These are phyloP conservation scores for Paragyromitra xinjiangensis DNA, from an alignment of 495 filamentous ascomycete species.

Conservation along the genomic window DNA sequence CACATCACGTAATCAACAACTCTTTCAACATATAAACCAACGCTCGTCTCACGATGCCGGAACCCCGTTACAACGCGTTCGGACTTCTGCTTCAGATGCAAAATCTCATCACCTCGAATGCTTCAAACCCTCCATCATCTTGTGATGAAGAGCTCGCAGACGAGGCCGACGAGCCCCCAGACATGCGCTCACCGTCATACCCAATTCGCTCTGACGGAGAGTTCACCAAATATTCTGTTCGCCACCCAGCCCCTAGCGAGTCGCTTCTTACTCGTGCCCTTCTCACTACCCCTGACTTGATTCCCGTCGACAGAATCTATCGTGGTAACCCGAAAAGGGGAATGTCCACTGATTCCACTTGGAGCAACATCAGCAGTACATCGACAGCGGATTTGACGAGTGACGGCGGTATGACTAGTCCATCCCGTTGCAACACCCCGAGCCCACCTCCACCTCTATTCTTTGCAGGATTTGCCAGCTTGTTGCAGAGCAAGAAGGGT, in stretches of 20 bases:
- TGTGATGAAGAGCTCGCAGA: conserved; percentile 57
- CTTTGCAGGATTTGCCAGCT: conserved; percentile 46
- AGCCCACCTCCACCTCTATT: conserved; percentile 74
- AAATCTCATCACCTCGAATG: conserved; percentile 55
- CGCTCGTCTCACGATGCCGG: conserved; percentile 42
- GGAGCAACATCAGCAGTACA: conserved; percentile 77
- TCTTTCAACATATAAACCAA: conserved; percentile 42
- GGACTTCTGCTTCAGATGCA: conserved; percentile 53
- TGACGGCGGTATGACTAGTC: conserved; percentile 90
- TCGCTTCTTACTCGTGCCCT: conserved; percentile 84
- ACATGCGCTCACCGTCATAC: conserved; percentile 27
- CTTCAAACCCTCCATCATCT: conserved; percentile 53
- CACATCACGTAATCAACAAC: conserved; percentile 52
- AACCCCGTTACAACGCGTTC: conserved; percentile 48
- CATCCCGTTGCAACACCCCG: conserved; percentile 83
- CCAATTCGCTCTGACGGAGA: conserved; percentile 39
- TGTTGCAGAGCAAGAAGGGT: conserved; percentile 48
- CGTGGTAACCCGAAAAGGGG: conserved; percentile 57
- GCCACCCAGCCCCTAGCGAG: conserved; percentile 58
- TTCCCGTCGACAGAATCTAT: conserved; percentile 57
- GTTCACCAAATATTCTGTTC: conserved; percentile 51
- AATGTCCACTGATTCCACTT: conserved; percentile 66
- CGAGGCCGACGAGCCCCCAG: conserved; percentile 57
- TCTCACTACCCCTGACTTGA: conserved; percentile 69
- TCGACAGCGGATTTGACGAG: conserved; percentile 90